Evolutionary conservation across 2,329 filamentous ascomycete genomes (phyloP).

Genomic region (Podosphaera fusca): DNA sequence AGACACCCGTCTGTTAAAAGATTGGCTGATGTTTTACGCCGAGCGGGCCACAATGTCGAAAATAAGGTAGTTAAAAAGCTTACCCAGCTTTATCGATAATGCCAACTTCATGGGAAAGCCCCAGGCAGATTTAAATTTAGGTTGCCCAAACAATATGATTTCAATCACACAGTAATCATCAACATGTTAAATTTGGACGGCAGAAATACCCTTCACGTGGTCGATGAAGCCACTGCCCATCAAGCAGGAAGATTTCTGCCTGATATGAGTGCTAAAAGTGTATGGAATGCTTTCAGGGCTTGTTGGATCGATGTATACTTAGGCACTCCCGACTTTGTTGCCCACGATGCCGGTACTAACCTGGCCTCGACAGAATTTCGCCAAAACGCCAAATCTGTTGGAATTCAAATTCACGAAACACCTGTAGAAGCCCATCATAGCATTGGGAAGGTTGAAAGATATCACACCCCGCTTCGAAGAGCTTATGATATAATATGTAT

Average conservation of each 20-base stretch:
- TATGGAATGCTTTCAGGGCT: slow-evolving; percentile 1
- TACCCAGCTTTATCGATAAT: neutral
- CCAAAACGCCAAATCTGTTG: neutral
- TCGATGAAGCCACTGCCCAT: slow-evolving; percentile 1
- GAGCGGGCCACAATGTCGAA: neutral
- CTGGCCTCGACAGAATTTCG: slow-evolving; percentile 3
- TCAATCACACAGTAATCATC: slow-evolving; percentile 2
- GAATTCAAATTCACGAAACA: neutral
- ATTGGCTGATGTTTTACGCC: neutral
- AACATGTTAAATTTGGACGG: slow-evolving; percentile 3
- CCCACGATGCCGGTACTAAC: slow-evolving; percentile 1
- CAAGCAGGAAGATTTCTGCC: slow-evolving; percentile 2
- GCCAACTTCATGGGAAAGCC: neutral
- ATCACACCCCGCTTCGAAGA: neutral
- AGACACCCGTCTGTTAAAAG: neutral
- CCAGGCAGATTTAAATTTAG: slow-evolving; percentile 1
- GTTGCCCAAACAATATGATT: neutral
- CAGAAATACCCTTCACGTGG: neutral
- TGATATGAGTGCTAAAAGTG: neutral
- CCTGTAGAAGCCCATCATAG: slow-evolving; percentile 1
- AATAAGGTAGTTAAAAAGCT: neutral
- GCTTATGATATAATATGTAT: neutral
- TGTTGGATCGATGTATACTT: slow-evolving; percentile 3
- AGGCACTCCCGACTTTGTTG: neutral
- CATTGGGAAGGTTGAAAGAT: slow-evolving; percentile 2